phyloP scores from a whole-genome alignment of 345 rosid species.

The Hibiscus mutabilis region DNA sequence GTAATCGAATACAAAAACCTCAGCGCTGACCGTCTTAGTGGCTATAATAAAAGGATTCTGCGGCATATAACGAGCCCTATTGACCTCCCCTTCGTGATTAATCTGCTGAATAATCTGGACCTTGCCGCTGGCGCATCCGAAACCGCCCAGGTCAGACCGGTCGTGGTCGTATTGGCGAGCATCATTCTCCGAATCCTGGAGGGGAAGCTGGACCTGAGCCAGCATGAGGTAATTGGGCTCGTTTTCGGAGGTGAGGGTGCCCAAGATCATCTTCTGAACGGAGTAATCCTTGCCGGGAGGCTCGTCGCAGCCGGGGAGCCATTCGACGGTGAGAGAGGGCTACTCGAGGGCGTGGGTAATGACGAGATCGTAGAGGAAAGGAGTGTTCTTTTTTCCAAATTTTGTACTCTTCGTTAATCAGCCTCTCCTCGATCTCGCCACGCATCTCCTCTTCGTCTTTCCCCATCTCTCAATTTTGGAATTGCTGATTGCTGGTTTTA shows the following conservation, averaged over 20 bases:
- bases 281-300: slow-evolving; percentile 95
- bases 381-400: slow-evolving; percentile 99
- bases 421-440: slow-evolving; percentile 88
- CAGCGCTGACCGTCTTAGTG: slow-evolving; percentile 92
- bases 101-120: slow-evolving; percentile 99
- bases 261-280: slow-evolving; percentile 93
- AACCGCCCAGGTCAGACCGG: slow-evolving; percentile 70
- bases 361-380: slow-evolving; percentile 91
- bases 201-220: slow-evolving; percentile 96
- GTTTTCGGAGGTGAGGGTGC: slow-evolving; percentile 96
- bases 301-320: slow-evolving; percentile 92
- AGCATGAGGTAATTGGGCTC: slow-evolving; percentile 95
- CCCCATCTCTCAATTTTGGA: slow-evolving; percentile 40
- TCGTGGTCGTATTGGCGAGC: slow-evolving; percentile 94
- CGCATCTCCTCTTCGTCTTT: slow-evolving; percentile 97
- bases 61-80: slow-evolving; percentile 94
- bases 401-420: slow-evolving; percentile 95
- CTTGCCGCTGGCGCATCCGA: slow-evolving; percentile 88
- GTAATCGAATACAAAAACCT: slow-evolving; percentile 91
- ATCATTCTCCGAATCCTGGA: slow-evolving; percentile 81
- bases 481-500: slow-evolving; percentile 3
- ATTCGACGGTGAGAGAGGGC: slow-evolving; percentile 98
- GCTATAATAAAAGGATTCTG: slow-evolving; percentile 89
- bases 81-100: slow-evolving; percentile 97
- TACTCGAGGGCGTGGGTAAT: slow-evolving; percentile 96